Conservation (phyloP, 805 yeast genomes). For the Clavispora vitiphila region DNA sequence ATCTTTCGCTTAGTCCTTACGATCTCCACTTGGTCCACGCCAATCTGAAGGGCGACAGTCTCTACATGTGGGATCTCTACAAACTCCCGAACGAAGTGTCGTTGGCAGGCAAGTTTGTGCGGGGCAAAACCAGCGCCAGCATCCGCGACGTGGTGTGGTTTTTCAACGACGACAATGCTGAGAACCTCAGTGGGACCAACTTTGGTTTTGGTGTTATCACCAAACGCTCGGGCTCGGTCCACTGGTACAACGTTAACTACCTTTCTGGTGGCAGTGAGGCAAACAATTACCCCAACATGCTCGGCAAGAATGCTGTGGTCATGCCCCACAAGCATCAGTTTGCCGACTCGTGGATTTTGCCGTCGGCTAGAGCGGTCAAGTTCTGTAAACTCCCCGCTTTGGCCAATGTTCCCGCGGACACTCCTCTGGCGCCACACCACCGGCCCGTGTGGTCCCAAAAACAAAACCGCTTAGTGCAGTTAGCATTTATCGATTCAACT, state of each 20-base stretch:
- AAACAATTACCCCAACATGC: constrained; percentile 26
- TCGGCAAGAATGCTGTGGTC: constrained; percentile 6
- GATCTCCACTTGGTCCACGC: constrained; percentile 53
- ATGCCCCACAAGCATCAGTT: constrained; percentile 14
- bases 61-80: constrained; percentile 61
- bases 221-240: constrained; percentile 52
- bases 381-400: constrained; percentile 22
- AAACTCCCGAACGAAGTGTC: constrained; percentile 46
- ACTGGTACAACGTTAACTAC: constrained; percentile 51
- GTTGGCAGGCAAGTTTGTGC: constrained; percentile 50
- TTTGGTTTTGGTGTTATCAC: constrained; percentile 51
- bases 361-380: constrained; percentile 28
- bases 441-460: neutral
- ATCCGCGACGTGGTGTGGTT: constrained; percentile 53
- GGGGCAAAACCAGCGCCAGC: constrained; percentile 60
- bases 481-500: constrained; percentile 29
- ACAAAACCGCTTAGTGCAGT: constrained; percentile 18
- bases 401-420: constrained; percentile 6
- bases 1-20: constrained; percentile 55
- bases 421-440: constrained; percentile 3
- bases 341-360: constrained; percentile 44
- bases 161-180: constrained; percentile 24
- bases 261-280: constrained; percentile 25
- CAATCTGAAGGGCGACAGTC: constrained; percentile 54
- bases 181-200: constrained; percentile 20